A percentile compares a stretch with the other conserved stretches of the same genome.
phyloP scores from a whole-genome alignment of 352 stramenopile species.

The Globisporangium yorkense region DNA sequence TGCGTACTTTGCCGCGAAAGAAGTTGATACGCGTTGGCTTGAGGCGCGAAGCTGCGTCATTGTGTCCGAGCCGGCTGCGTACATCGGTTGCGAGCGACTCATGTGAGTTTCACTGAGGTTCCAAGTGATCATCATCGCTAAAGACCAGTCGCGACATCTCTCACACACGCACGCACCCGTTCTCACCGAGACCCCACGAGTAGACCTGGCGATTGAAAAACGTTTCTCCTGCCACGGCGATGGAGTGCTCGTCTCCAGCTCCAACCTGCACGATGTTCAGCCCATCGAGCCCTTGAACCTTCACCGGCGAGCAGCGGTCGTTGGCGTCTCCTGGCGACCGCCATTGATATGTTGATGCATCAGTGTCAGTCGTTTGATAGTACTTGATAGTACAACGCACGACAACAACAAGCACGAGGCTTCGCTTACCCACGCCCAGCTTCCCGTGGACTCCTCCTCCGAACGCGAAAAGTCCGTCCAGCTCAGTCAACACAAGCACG shows the following conservation, averaged over 20 bases:
- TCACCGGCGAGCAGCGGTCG: constrained; percentile 27
- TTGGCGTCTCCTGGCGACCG: constrained; percentile 33
- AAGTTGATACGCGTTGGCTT: constrained; percentile 70
- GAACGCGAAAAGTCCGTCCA: constrained; percentile 64
- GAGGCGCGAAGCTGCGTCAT: constrained; percentile 35
- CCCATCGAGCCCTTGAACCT: constrained; percentile 39
- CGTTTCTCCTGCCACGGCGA: constrained; percentile 56
- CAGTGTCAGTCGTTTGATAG: neutral
- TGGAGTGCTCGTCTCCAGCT: constrained; percentile 64
- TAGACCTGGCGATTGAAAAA: constrained; percentile 75
- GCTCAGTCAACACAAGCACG: constrained; percentile 63
- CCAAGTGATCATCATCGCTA: neutral
- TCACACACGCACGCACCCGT: constrained; percentile 35
- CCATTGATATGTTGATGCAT: neutral
- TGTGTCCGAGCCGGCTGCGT: constrained; percentile 58
- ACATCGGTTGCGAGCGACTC: neutral
- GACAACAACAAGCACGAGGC: neutral
- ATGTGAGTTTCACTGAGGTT: neutral
- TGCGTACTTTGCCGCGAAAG: constrained; percentile 49
- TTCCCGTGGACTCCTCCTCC: constrained; percentile 58
- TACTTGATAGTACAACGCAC: neutral
- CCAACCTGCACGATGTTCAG: constrained; percentile 50
- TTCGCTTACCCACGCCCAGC: constrained; percentile 42
- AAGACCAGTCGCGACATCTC: neutral
- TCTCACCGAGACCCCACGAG: constrained; percentile 59